These are phyloP conservation scores for Pseudogymnoascus sp. DNA, from an alignment of 2,329 filamentous ascomycete species.

Conservation along the genomic window DNA sequence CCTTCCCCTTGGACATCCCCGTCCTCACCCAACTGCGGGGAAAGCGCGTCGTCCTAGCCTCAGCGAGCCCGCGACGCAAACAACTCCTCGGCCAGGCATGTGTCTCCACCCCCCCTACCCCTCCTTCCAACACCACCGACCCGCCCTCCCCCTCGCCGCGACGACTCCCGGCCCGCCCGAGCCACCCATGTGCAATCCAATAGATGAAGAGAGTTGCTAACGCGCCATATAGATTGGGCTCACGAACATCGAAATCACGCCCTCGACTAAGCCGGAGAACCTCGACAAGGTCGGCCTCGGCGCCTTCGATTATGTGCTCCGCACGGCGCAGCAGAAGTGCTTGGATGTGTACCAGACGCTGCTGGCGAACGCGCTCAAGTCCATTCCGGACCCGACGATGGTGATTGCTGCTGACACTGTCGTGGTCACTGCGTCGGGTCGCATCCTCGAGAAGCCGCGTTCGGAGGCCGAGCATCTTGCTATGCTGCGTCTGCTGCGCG, in stretches of 20 bases:
- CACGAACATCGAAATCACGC: slow-evolving; percentile 70
- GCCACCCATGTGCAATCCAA: not conserved
- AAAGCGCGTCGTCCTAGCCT: slow-evolving; percentile 82
- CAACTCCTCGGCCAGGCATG: slow-evolving; percentile 66
- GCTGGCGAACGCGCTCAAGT: slow-evolving; percentile 31
- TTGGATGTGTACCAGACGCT: slow-evolving; percentile 51
- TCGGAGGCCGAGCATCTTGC: slow-evolving; percentile 70
- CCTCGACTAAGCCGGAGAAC: slow-evolving; percentile 78
- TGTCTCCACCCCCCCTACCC: slow-evolving; percentile 8
- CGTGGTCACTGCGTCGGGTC: slow-evolving; percentile 66
- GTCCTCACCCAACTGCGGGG: slow-evolving; percentile 67
- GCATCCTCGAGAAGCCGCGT: slow-evolving; percentile 84
- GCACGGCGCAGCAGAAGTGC: slow-evolving; percentile 77
- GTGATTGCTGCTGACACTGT: slow-evolving; percentile 89
- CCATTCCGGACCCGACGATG: slow-evolving; percentile 59
- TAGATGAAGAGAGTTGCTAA: slow-evolving; percentile 4
- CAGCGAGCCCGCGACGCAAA: slow-evolving; percentile 75
- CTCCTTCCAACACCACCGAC: slow-evolving; percentile 7
- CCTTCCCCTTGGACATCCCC: slow-evolving; percentile 68
- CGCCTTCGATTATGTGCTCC: slow-evolving; percentile 84
- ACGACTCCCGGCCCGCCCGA: not conserved
- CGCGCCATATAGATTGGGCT: slow-evolving; percentile 58
- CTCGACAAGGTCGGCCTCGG: slow-evolving; percentile 65
- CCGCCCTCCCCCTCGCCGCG: not conserved
- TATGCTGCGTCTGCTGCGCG: slow-evolving; percentile 76